Base-by-base conservation (phyloP, 2,329 filamentous ascomycete genomes). In the Metarhizium robertsii region DNA sequence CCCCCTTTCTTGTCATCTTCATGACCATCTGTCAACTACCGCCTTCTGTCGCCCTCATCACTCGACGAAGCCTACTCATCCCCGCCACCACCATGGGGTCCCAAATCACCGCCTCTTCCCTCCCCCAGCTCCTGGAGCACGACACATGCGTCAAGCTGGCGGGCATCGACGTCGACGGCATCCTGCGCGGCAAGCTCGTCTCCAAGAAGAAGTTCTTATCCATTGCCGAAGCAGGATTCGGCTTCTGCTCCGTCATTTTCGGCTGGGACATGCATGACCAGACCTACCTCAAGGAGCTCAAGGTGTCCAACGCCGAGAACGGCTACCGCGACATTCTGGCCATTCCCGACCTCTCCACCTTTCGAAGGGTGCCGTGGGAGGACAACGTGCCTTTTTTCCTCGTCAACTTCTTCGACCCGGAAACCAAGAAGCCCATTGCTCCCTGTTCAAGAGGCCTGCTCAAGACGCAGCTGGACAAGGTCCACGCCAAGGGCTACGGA, bases 261-360 rank as follows among this genome's bases (percentile, higher is more conserved):
- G 91, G 92, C 68, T 96, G 92, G 92, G 91, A 96, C 72, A 95
- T 96, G 90, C 91, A 96, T 71, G 92, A 96, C 67, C 79, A 84
- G 75, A 95, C 90, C 11, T 96, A 96, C 71, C 86, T 89, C 69
- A 84, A 80, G 63, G 91, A 96, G 73, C 81, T 96, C 60, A 81
- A 82, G 65, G 87, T 96, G 69, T 94, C 89, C 73, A 96, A 95
- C 73, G 88, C 88, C 62, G 86, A 90, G 65, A 96, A 95, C 68
- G 91, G 91, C 47, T 96, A 95, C 71, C 82, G 86, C 61, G 92
- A 96, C 69, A 74, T 96, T 47, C 79, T 95, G 52, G 91, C 92
- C 14, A 76, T 92, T 42, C 86, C 91, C 1, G 91, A 96, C 66
- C 74, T 96, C 43, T 75, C 73, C 57, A 88, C 80, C 59, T 96